Evolutionary conservation across 495 filamentous ascomycete species (phyloP).

Genomic region (Xylaria telfairii): DNA sequence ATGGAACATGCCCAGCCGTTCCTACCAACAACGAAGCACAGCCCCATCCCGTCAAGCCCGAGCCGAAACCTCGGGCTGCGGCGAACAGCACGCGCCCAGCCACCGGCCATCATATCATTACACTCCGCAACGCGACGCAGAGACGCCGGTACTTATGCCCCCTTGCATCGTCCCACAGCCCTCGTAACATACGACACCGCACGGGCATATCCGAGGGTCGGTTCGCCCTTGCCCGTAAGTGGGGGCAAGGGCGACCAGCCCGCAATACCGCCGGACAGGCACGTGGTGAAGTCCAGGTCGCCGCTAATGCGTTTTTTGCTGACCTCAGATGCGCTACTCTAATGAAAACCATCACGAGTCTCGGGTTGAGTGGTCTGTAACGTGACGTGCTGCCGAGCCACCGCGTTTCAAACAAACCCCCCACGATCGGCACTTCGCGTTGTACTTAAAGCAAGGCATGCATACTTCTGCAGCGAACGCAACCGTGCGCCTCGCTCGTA

Average conservation of each 20-base stretch:
- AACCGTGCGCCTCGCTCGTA: slow-evolving; percentile 5
- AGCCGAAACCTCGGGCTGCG: not conserved
- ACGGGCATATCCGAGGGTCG: not conserved
- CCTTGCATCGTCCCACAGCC: not conserved
- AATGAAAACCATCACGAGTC: not conserved
- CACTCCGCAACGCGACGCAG: not conserved
- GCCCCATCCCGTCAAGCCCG: not conserved
- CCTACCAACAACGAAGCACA: not conserved
- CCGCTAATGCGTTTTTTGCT: not conserved
- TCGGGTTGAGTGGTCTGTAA: not conserved
- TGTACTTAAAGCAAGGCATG: not conserved
- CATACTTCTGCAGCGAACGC: not conserved
- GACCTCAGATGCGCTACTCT: slow-evolving; percentile 7
- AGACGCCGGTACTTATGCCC: not conserved
- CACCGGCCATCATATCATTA: not conserved
- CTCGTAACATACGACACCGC: slow-evolving; percentile 5
- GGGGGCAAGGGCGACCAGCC: not conserved
- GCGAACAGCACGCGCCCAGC: not conserved
- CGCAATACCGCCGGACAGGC: slow-evolving; percentile 4
- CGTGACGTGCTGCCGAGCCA: not conserved
- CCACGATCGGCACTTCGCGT: slow-evolving; percentile 3
- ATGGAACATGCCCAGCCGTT: not conserved
- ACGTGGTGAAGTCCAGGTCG: not conserved
- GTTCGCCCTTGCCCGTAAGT: not conserved
- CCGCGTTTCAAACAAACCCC: not conserved